A percentile compares a stretch with the other conserved stretches of the same genome.
Evolutionary conservation across 345 rosid species (phyloP).

Genomic region (Passiflora organensis): DNA sequence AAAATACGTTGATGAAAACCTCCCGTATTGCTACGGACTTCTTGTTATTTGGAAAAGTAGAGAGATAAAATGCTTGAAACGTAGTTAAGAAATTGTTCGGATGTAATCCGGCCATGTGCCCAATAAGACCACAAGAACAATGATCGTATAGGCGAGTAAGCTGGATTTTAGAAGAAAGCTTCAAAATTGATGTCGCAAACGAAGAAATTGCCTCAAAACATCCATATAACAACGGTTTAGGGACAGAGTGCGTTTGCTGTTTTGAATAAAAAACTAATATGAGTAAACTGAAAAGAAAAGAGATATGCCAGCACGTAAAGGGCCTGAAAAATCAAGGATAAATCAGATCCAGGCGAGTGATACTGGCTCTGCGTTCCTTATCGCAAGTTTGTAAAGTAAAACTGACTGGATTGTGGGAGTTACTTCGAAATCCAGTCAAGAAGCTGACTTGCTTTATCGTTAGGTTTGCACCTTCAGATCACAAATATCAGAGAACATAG

Average conservation of each 20-base stretch:
- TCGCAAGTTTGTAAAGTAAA: slow-evolving; percentile 27
- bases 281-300: not conserved
- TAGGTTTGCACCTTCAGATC: too few species aligned
- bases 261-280: too few species aligned
- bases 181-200: slow-evolving; percentile 39
- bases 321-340: slow-evolving; percentile 35
- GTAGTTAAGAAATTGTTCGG: not conserved
- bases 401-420: slow-evolving; percentile 15
- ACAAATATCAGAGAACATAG: too few species aligned
- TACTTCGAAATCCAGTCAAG: slow-evolving; percentile 34
- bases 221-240: slow-evolving; percentile 15
- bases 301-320: slow-evolving; percentile 37
- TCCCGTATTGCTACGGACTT: too few species aligned
- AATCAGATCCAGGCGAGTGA: slow-evolving; percentile 48
- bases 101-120: slow-evolving; percentile 46
- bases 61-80: not conserved
- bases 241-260: slow-evolving; percentile 58
- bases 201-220: slow-evolving; percentile 59
- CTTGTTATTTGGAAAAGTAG: not conserved
- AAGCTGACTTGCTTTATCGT: slow-evolving; percentile 44
- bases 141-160: slow-evolving; percentile 31
- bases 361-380: slow-evolving; percentile 17
- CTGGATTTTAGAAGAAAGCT: slow-evolving; percentile 12
- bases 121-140: slow-evolving; percentile 11
- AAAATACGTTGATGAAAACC: too few species aligned